Evolutionary conservation across 2,329 filamentous ascomycete species (phyloP), one percentile per base, ranked within the genome.

Genomic region (Claviceps purpurea): DNA sequence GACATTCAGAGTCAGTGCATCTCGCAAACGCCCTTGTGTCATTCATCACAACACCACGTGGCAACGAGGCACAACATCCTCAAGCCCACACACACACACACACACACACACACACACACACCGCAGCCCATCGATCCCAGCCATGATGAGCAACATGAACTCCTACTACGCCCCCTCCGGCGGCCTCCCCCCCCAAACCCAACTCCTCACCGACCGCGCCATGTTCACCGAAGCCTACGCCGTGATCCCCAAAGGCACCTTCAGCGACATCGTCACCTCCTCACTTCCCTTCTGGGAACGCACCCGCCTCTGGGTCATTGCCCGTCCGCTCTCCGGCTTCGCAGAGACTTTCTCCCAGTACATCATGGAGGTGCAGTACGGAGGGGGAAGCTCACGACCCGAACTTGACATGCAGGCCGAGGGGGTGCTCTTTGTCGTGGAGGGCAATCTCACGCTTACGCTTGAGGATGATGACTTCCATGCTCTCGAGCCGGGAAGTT

Each of bases 341-440:
- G 48, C 52, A 4, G 52, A 53, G 39, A 53, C 52, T 20, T 53
- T 53, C 18, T 53, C 52, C 42, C 52, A 53, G 38, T 53, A 53
- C 44, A 50, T 53, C 52, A 53, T 53, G 52, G 52, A 53, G 22
- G 52, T 53, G 7, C 43, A 40, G 44, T 30, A 43, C 7, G n/a
- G 14, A 2, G 52, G 52, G 3, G 52, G 52, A 20, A 53, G 52
- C 43, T 43, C 50, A 26, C 38, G 44, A 11, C 42, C 52, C 13
- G 52, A 53, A n/a, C 48, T 47, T 13, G 52, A 53, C 20, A 6
- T 30, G 1, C 18, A 14, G 2, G 52, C 52, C 11, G 14, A 53
- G 37, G 52, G 52, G 10, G 52, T 53, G 6, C 39, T 53, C 13
- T 53, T 53, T 26, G 48, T 53, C 6, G 52, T 53, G 4, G 14